phyloP scores from a whole-genome alignment of 768 basidiomycete genomes.

The Mycena filopes region DNA sequence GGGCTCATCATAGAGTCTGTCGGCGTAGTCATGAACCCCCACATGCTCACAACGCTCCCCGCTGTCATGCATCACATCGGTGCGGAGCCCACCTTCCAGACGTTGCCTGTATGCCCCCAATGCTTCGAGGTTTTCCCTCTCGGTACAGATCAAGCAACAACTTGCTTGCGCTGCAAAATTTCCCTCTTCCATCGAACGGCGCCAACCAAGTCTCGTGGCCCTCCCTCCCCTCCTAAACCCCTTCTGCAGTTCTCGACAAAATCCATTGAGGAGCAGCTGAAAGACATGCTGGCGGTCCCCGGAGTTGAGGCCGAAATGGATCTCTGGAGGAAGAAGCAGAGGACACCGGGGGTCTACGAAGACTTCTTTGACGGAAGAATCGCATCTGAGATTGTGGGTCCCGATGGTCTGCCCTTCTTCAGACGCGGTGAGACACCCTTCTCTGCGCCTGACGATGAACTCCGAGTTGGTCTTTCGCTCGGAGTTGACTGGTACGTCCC shows the following conservation, averaged over 20 bases:
- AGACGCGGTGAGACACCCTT: background rate
- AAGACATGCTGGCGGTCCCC: background rate
- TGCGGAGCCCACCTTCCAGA: background rate
- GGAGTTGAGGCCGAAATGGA: background rate
- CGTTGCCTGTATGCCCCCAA: background rate
- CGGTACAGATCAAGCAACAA: background rate
- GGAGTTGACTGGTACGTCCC: background rate
- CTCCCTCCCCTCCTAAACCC: background rate
- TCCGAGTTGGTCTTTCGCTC: background rate
- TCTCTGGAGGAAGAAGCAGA: background rate
- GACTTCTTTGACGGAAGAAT: background rate
- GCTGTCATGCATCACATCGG: background rate
- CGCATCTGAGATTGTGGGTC: background rate
- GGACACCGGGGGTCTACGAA: background rate
- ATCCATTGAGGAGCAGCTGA: conserved; percentile 1
- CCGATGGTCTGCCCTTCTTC: background rate
- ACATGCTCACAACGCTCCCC: background rate
- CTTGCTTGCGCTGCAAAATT: background rate
- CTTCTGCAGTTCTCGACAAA: background rate
- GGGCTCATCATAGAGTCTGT: background rate
- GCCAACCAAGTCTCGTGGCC: background rate
- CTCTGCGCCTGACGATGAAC: background rate
- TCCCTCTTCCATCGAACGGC: background rate
- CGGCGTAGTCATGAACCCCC: background rate
- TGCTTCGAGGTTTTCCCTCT: background rate